Evolutionary conservation across 495 filamentous ascomycete species (phyloP).

Genomic region (Xylaria acuta): DNA sequence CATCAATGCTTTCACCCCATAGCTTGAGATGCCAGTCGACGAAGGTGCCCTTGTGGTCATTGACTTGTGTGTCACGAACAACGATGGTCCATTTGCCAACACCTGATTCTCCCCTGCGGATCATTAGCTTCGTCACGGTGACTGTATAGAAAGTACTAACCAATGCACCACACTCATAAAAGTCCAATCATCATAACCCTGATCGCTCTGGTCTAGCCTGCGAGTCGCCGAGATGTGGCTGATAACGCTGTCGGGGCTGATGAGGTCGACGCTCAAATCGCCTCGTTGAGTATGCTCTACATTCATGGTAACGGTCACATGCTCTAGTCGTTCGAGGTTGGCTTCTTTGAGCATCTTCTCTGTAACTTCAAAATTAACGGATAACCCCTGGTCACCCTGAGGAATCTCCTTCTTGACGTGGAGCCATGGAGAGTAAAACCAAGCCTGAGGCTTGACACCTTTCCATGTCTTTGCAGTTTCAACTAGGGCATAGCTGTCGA

Average conservation of each 20-base stretch:
- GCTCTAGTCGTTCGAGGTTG: conserved; percentile 86
- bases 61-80: conserved; percentile 83
- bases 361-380: conserved; percentile 79
- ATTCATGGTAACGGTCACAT: conserved; percentile 98
- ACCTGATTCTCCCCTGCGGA: conserved; percentile 81
- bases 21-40: conserved; percentile 92
- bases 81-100: conserved; percentile 89
- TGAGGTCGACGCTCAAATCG: conserved; percentile 90
- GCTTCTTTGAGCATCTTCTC: conserved; percentile 74
- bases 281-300: conserved; percentile 83
- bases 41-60: conserved; percentile 77
- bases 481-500: conserved; percentile 86
- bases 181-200: conserved; percentile 95
- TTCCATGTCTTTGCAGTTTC: conserved; percentile 86
- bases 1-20: conserved; percentile 88
- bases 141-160: conserved; percentile 55
- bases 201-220: conserved; percentile 62
- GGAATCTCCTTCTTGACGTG: conserved; percentile 87
- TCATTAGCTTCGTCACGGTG: conserved; percentile 36
- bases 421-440: conserved; percentile 92
- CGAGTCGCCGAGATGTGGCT: conserved; percentile 83
- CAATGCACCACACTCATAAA: conserved; percentile 98
- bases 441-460: conserved; percentile 94
- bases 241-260: conserved; percentile 80
- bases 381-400: conserved; percentile 80